phyloP scores from a whole-genome alignment of 306 rosid species.

The Rosa rugosa region DNA sequence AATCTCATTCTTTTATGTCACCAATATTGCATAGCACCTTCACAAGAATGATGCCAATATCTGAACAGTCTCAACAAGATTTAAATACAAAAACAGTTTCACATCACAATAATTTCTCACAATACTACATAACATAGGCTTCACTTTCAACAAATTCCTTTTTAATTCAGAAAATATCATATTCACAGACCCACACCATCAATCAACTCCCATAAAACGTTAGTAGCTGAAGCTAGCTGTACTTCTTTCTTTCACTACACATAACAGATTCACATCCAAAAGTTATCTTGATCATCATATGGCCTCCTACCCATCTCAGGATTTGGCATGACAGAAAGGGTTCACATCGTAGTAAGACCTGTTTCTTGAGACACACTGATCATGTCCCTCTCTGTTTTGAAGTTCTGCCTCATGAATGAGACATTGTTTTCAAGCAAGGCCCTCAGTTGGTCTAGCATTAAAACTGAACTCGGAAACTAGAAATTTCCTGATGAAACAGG shows the following conservation, averaged over 20 bases:
- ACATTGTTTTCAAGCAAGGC: slow-evolving; percentile 57
- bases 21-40: slow-evolving; percentile 30
- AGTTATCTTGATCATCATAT: slow-evolving; percentile 43
- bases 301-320: slow-evolving; percentile 47
- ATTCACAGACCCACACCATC: slow-evolving; percentile 31
- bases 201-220: slow-evolving; percentile 25
- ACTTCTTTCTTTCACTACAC: background rate
- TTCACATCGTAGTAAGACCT: slow-evolving; percentile 52
- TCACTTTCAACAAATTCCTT: slow-evolving; percentile 23
- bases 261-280: slow-evolving; percentile 8
- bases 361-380: slow-evolving; percentile 60
- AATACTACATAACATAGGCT: slow-evolving; percentile 36
- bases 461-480: slow-evolving; percentile 34
- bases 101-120: slow-evolving; percentile 39
- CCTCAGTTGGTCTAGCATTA: slow-evolving; percentile 62
- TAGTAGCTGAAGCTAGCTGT: too few relatives aligned
- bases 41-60: slow-evolving; percentile 28
- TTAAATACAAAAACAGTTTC: slow-evolving; percentile 23
- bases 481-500: slow-evolving; percentile 27
- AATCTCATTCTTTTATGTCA: slow-evolving; percentile 43
- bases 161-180: slow-evolving; percentile 26
- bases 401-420: slow-evolving; percentile 42
- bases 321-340: slow-evolving; percentile 49
- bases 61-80: slow-evolving; percentile 9
- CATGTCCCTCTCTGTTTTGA: slow-evolving; percentile 59